Evolutionary conservation across 2,329 filamentous ascomycete species (phyloP).

Genomic region (Cladosporium sphaerospermum): DNA sequence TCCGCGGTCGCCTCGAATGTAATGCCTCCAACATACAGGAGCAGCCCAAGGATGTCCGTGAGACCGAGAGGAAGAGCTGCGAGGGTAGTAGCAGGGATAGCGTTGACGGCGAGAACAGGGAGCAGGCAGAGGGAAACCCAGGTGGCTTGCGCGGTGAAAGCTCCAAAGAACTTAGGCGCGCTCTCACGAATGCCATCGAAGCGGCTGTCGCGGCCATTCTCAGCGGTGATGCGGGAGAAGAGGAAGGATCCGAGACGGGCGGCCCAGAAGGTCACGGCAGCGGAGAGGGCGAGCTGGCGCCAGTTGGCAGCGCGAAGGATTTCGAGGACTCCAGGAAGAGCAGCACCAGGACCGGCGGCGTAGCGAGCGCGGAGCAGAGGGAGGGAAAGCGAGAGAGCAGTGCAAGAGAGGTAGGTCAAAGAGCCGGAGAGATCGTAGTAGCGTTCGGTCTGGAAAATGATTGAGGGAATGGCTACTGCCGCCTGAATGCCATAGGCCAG

Average conservation of each 20-base stretch:
- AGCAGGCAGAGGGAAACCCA: constrained; percentile 64
- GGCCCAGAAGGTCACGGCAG: constrained; percentile 57
- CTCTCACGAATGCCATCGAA: constrained; percentile 50
- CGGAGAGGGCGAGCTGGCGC: constrained; percentile 52
- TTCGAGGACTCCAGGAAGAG: constrained; percentile 41
- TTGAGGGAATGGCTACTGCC: constrained; percentile 57
- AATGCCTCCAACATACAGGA: constrained; percentile 54
- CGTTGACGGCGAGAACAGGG: constrained; percentile 59
- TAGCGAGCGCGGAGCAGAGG: constrained; percentile 52
- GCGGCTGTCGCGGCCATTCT: constrained; percentile 53
- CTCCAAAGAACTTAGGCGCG: constrained; percentile 48
- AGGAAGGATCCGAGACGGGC: constrained; percentile 57
- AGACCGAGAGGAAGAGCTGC: constrained; percentile 43
- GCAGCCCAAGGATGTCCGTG: constrained; percentile 53
- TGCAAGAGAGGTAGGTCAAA: constrained; percentile 60
- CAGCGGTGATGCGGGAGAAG: constrained; percentile 53
- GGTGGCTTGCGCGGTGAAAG: constrained; percentile 56
- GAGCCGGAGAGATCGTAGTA: constrained; percentile 65
- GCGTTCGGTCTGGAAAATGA: constrained; percentile 54
- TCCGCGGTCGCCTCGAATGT: constrained; percentile 58
- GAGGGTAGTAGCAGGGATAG: constrained; percentile 50
- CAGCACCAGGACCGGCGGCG: constrained; percentile 39
- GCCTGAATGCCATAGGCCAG: constrained; percentile 60
- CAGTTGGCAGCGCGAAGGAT: constrained; percentile 51
- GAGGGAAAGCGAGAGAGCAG: constrained; percentile 55